phyloP scores from a whole-genome alignment of 1,284 basidiomycete species.

The Tremellales sp. region DNA sequence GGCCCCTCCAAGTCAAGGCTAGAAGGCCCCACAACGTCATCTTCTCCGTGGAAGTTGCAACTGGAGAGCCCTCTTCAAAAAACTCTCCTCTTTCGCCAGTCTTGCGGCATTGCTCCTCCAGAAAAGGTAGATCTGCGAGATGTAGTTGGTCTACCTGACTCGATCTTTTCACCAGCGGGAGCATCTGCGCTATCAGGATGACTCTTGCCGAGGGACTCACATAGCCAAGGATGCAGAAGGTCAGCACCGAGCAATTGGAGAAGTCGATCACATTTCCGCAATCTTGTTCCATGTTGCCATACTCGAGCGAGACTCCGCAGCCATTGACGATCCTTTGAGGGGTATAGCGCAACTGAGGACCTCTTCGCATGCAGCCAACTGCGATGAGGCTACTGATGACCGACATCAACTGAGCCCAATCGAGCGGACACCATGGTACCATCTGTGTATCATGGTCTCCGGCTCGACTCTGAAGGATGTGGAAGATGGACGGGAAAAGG shows the following conservation, averaged over 20 bases:
- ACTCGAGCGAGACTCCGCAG: slow-evolving; percentile 31
- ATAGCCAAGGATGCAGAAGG: slow-evolving; percentile 38
- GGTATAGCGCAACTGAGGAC: slow-evolving; percentile 33
- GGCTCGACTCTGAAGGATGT: too few species aligned
- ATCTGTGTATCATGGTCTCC: too few species aligned
- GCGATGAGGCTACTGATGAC: slow-evolving; percentile 8
- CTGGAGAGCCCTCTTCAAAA: slow-evolving; percentile 4
- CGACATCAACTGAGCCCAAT: neutral
- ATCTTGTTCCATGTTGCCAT: slow-evolving; percentile 10
- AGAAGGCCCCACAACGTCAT: slow-evolving; percentile 32
- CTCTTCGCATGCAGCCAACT: slow-evolving; percentile 37
- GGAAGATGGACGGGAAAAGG: too few species aligned
- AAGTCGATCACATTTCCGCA: slow-evolving; percentile 42
- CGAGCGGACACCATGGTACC: slow-evolving; percentile 18
- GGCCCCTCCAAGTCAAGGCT: slow-evolving; percentile 31
- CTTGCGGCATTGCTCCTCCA: slow-evolving; percentile 36
- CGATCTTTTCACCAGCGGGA: slow-evolving; percentile 26
- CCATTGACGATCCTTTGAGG: slow-evolving; percentile 34
- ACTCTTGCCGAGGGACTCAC: slow-evolving; percentile 19
- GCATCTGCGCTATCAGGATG: slow-evolving; percentile 22
- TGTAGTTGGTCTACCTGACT: slow-evolving; percentile 26
- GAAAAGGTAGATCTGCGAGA: slow-evolving; percentile 37
- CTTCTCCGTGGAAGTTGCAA: slow-evolving; percentile 4
- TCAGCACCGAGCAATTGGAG: slow-evolving; percentile 37
- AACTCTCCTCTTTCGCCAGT: slow-evolving; percentile 11